These are phyloP conservation scores for Hymenoscyphus salicellus DNA, from an alignment of 2,329 filamentous ascomycete genomes.

Conservation along the genomic window DNA sequence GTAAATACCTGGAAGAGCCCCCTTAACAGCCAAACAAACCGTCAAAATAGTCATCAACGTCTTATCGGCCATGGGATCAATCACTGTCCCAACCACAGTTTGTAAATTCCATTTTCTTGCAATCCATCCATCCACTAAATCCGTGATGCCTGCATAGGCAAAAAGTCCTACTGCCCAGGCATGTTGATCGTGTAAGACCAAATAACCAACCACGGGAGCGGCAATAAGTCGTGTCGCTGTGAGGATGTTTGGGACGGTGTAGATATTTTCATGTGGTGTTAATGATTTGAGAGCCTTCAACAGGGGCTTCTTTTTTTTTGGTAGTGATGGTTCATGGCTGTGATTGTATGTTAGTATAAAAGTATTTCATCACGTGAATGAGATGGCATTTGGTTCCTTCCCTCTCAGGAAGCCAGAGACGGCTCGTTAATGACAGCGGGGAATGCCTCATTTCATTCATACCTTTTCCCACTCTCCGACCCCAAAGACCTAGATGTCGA, in stretches of 20 bases:
- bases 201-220: conserved; percentile 82
- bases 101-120: conserved; percentile 82
- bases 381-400: not conserved
- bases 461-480: conserved; percentile 1
- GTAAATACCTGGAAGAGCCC: conserved; percentile 66
- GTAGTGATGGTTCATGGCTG: not conserved
- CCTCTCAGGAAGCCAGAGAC: not conserved
- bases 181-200: conserved; percentile 80
- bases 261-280: conserved; percentile 78
- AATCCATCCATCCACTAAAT: conserved; percentile 91
- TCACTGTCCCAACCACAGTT: conserved; percentile 90
- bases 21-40: conserved; percentile 78
- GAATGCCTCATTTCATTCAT: not conserved
- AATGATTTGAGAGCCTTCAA: conserved; percentile 31
- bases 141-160: conserved; percentile 85
- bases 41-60: conserved; percentile 91
- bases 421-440: not conserved
- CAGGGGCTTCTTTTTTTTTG: conserved; percentile 16
- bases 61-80: conserved; percentile 97
- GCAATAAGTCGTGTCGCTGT: conserved; percentile 82
- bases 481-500: conserved; percentile 1
- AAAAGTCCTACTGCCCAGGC: conserved; percentile 80
- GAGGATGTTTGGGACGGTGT: conserved; percentile 91
- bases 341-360: not conserved
- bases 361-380: not conserved